Conservation (phyloP, 2,329 filamentous ascomycete genomes). For the Mycosphaerella sp. region DNA sequence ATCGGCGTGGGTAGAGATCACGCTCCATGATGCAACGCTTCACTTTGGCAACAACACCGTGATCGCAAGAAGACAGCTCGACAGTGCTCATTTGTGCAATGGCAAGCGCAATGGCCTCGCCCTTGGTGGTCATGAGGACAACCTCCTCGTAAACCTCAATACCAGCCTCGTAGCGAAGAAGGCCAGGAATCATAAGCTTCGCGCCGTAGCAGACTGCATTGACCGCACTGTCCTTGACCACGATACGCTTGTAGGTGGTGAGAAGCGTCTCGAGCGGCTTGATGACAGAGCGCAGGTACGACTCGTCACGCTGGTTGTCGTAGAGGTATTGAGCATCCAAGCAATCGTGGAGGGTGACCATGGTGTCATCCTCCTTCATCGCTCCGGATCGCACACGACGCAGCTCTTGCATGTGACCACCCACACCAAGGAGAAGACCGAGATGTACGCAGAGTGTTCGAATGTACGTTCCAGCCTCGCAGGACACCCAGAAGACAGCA, state of each 20-base stretch:
- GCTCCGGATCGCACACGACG: slow-evolving; percentile 88
- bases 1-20: slow-evolving; percentile 91
- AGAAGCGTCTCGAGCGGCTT: slow-evolving; percentile 87
- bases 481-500: slow-evolving; percentile 98
- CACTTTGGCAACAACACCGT: slow-evolving; percentile 96
- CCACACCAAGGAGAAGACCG: slow-evolving; percentile 69
- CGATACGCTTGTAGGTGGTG: slow-evolving; percentile 89
- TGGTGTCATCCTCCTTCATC: slow-evolving; percentile 82
- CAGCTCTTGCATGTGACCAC: slow-evolving; percentile 97
- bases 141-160: slow-evolving; percentile 96
- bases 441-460: slow-evolving; percentile 96
- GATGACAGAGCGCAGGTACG: slow-evolving; percentile 85
- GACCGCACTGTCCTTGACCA: slow-evolving; percentile 94
- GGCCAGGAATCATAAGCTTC: slow-evolving; percentile 96
- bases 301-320: slow-evolving; percentile 93
- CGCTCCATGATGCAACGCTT: slow-evolving; percentile 99
- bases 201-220: slow-evolving; percentile 98
- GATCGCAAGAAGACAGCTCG: slow-evolving; percentile 93
- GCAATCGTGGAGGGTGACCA: slow-evolving; percentile 92
- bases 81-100: slow-evolving; percentile 98
- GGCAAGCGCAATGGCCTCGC: slow-evolving; percentile 92
- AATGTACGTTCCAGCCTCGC: slow-evolving; percentile 97
- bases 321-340: slow-evolving; percentile 93
- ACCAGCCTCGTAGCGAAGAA: slow-evolving; percentile 82
- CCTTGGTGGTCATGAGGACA: slow-evolving; percentile 98